Conservation (phyloP, 306 rosid species). For the Pterocarpus macrocarpus region DNA sequence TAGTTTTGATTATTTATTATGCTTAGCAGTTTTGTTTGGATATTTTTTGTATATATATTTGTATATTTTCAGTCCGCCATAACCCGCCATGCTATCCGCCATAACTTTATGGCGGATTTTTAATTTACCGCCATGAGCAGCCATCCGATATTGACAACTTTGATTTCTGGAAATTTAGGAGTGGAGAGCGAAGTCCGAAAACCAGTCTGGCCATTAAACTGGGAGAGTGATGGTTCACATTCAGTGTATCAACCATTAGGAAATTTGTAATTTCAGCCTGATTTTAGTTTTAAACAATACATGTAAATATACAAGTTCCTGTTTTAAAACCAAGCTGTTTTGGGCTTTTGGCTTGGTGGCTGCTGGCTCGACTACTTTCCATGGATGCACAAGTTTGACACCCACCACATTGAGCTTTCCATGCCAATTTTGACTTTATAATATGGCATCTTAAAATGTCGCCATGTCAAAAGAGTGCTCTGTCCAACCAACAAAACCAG, state of each 20-base stretch:
- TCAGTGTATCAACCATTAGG: background rate
- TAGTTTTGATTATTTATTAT: too few relatives aligned
- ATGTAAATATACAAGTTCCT: background rate
- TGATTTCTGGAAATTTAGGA: background rate
- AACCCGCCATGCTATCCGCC: too few relatives aligned
- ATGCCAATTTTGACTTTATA: background rate
- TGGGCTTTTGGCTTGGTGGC: background rate
- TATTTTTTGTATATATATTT: too few relatives aligned
- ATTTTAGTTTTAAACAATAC: background rate
- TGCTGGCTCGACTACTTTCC: background rate
- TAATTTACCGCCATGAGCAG: too few relatives aligned
- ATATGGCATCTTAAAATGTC: background rate
- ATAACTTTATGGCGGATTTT: too few relatives aligned
- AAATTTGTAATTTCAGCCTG: background rate
- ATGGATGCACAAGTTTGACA: background rate
- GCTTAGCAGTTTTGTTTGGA: too few relatives aligned
- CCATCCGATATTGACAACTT: too few relatives aligned
- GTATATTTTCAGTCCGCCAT: too few relatives aligned
- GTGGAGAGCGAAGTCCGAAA: background rate
- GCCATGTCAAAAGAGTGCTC: background rate
- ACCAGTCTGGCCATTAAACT: background rate
- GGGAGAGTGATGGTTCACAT: background rate
- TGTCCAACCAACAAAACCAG: slow-evolving; percentile 11
- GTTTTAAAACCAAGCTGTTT: background rate
- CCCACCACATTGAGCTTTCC: background rate